Percentiles rank a stretch among this genome's conserved stretches.
Evolutionary conservation across 768 basidiomycete species (phyloP).

Genomic region (Hypholoma fasciculare): DNA sequence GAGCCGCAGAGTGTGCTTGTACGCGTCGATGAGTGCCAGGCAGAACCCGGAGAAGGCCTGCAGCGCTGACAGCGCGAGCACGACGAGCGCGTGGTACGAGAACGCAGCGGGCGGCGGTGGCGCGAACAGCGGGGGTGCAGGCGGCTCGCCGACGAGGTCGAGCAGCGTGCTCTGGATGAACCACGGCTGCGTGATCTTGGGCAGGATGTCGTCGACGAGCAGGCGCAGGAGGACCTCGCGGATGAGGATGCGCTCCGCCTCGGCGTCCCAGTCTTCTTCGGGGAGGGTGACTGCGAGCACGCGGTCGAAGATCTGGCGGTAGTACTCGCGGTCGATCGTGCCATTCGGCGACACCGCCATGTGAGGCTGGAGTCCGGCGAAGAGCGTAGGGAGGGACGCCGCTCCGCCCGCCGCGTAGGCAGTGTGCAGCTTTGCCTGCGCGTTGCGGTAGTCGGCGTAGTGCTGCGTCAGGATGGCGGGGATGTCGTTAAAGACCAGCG

Average conservation of each 20-base stretch:
- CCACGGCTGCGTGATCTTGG: constrained; percentile 84
- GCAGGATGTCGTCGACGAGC: constrained; percentile 65
- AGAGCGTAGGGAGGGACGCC: constrained; percentile 62
- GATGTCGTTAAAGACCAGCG: constrained; percentile 60
- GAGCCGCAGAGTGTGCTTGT: constrained; percentile 67
- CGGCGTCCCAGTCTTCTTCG: constrained; percentile 73
- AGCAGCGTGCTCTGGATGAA: constrained; percentile 77
- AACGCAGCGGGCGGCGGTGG: constrained; percentile 23
- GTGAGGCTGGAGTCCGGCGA: constrained; percentile 83
- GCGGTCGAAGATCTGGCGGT: constrained; percentile 77
- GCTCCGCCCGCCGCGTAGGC: constrained; percentile 74
- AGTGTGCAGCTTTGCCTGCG: constrained; percentile 56
- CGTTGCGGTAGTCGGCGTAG: constrained; percentile 76
- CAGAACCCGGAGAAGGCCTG: constrained; percentile 71
- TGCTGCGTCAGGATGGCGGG: constrained; percentile 75
- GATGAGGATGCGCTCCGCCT: constrained; percentile 77
- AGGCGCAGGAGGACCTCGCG: constrained; percentile 84
- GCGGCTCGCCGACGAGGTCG: constrained; percentile 56
- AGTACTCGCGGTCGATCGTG: constrained; percentile 70
- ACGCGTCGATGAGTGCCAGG: constrained; percentile 65
- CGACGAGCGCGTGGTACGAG: constrained; percentile 55
- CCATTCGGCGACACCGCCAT: constrained; percentile 74
- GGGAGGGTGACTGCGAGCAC: constrained; percentile 76
- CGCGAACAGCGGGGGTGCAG: constrained; percentile 25
- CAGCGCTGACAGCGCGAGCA: constrained; percentile 72